Evolutionary conservation across 257 asterid genomes (phyloP).

Genomic region (Linaria vulgaris): DNA sequence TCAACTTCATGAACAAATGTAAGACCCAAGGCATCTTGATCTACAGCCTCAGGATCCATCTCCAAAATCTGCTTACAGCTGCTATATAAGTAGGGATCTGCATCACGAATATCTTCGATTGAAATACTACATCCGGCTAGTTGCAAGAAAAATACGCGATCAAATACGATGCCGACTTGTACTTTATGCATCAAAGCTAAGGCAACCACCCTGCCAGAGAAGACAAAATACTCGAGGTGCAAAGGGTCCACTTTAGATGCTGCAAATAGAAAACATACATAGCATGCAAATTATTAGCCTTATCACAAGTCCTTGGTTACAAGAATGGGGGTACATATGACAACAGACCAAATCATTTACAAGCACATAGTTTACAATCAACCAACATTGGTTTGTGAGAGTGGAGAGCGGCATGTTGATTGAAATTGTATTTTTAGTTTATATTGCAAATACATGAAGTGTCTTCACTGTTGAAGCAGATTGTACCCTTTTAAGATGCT

Average conservation of each 20-base stretch:
- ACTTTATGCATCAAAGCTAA: slow-evolving; percentile 89
- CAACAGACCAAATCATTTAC: neutral
- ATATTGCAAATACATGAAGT: no score
- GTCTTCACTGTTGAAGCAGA: no score
- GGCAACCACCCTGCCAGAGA: slow-evolving; percentile 89
- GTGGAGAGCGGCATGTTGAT: neutral
- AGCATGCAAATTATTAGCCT: slow-evolving; percentile 26
- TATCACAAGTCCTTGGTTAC: slow-evolving; percentile 12
- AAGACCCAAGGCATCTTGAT: slow-evolving; percentile 82
- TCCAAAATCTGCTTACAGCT: slow-evolving; percentile 93
- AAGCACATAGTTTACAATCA: neutral
- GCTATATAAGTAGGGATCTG: slow-evolving; percentile 77
- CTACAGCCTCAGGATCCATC: slow-evolving; percentile 82
- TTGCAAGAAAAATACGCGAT: slow-evolving; percentile 74
- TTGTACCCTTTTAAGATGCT: no score
- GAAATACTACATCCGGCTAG: slow-evolving; percentile 64
- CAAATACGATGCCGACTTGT: slow-evolving; percentile 88
- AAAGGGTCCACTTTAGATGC: slow-evolving; percentile 90
- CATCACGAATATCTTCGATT: slow-evolving; percentile 79
- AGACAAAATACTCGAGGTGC: slow-evolving; percentile 82
- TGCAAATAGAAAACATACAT: slow-evolving; percentile 41
- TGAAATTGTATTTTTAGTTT: neutral
- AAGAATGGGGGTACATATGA: slow-evolving; percentile 8
- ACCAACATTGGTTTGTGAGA: neutral
- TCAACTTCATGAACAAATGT: slow-evolving; percentile 78